Base-by-base conservation (phyloP, 768 basidiomycete species). In the Pisolithus microcarpus region DNA sequence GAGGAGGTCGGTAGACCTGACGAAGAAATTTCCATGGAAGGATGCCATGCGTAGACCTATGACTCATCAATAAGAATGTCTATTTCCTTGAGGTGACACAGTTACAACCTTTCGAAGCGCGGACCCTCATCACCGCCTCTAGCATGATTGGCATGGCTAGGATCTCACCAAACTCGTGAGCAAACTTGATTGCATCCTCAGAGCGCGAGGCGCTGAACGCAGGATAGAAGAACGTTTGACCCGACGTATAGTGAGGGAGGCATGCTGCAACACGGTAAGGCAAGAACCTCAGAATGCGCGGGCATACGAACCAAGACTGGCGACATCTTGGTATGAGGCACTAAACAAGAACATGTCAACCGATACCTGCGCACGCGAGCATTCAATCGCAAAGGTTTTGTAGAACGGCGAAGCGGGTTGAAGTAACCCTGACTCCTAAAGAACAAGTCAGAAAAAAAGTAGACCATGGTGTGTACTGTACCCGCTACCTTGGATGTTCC, bases 321-420 rank as follows among this genome's bases (percentile, higher is more conserved):
- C 92, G 40, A 98, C 91, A 69, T 98, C 96, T 58, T 94, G 93
- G 65, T 98, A 99, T 18, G 77, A 75, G 7, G 91, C 77, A 57
- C 90, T 90, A 75, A 97, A 98, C 52, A 99, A 75, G 84, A 98
- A 98, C 95, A 99, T 97, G 66, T 98, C 95, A 52, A 98, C 95
- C 0, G 93, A 91, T 42, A 99, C 91, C 68, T 98, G 96, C 5
- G 90, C 85, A 52, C 94, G 83, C 11, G 95, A 97, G 65, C 95
- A 98, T 59, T 98, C 96, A 61, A 98, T 99, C 16, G 96, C 93
- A 58, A 98, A 97, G 0, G 90, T 91, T 75, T 99, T 99, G 77
- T 97, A 98, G 75, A 95, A 99, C 4, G 87, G 80, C 16, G 86
- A 87, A 0, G 89, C 92, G n/a, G 96, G 79, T 74, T 94, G 92